Evolutionary conservation across 169 alveolate genomes (phyloP).

Genomic region (Amoebophrya sp.): DNA sequence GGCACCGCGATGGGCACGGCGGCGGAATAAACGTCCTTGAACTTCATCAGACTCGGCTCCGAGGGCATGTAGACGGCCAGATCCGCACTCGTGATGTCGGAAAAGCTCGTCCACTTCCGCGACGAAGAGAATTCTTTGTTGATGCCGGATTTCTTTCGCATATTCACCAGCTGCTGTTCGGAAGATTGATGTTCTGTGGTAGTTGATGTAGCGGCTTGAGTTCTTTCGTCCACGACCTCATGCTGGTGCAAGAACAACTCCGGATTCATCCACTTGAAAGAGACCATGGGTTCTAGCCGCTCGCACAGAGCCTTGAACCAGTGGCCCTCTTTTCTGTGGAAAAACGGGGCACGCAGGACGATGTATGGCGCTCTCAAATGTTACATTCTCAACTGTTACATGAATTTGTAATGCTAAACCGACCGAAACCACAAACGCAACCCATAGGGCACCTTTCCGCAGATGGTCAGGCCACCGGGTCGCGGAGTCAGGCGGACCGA

Average conservation of each 20-base stretch:
- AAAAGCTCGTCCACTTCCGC: background rate
- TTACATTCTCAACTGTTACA: no score
- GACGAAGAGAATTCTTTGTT: background rate
- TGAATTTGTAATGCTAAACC: no score
- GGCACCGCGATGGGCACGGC: background rate
- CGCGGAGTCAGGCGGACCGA: no score
- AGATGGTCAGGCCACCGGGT: no score
- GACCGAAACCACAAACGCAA: no score
- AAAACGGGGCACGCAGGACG: background rate
- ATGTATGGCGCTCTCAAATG: no score
- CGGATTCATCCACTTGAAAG: background rate
- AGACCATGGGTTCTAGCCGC: background rate
- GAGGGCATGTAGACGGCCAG: background rate
- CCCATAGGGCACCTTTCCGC: no score
- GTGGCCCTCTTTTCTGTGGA: background rate
- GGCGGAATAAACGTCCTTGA: background rate
- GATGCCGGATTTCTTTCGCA: background rate
- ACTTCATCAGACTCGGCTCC: background rate
- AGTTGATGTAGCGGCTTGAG: no score
- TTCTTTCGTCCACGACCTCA: no score
- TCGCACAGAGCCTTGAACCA: background rate
- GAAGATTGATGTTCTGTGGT: no score
- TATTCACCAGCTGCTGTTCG: no score
- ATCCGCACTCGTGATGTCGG: background rate
- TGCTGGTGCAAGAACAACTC: background rate